Conservation (phyloP, 768 basidiomycete species). For the Lepiota brunneoincarnata region DNA sequence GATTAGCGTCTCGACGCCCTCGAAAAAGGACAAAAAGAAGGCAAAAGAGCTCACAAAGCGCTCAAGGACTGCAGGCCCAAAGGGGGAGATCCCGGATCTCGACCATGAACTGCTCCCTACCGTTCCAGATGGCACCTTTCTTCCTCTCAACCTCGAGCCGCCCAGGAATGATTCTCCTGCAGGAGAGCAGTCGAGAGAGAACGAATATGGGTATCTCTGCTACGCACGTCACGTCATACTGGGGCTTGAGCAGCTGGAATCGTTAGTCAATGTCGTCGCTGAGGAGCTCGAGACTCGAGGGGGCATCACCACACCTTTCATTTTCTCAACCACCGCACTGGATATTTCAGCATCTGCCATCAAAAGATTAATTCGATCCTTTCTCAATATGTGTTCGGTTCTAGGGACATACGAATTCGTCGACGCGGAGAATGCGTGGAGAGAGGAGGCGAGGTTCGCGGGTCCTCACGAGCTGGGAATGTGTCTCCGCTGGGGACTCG, state of each 20-base stretch:
- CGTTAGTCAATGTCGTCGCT: slow-evolving; percentile 68
- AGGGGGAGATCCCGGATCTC: slow-evolving; percentile 31
- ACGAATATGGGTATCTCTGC: slow-evolving; percentile 71
- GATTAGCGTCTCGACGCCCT: slow-evolving; percentile 21
- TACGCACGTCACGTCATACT: slow-evolving; percentile 73
- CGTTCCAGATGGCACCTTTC: slow-evolving; percentile 51
- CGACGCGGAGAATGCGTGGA: slow-evolving; percentile 57
- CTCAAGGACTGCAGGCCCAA: slow-evolving; percentile 39
- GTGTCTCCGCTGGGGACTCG: slow-evolving; percentile 91
- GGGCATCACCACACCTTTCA: slow-evolving; percentile 84
- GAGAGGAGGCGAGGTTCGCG: slow-evolving; percentile 81
- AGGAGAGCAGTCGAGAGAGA: slow-evolving; percentile 33
- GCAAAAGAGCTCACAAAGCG: slow-evolving; percentile 38
- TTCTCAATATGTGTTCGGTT: slow-evolving; percentile 60
- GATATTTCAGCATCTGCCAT: slow-evolving; percentile 78
- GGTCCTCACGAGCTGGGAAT: slow-evolving; percentile 88
- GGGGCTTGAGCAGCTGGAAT: slow-evolving; percentile 68
- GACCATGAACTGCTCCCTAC: slow-evolving; percentile 25
- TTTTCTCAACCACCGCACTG: slow-evolving; percentile 87
- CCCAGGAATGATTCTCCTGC: slow-evolving; percentile 37
- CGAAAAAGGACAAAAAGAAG: slow-evolving; percentile 56
- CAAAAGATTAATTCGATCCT: slow-evolving; percentile 74
- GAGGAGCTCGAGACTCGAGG: slow-evolving; percentile 71
- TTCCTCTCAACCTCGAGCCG: slow-evolving; percentile 49
- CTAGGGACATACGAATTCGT: slow-evolving; percentile 27